These are phyloP conservation scores for Pseudogymnoascus sp. DNA, from an alignment of 2,329 filamentous ascomycete species.

Conservation along the genomic window DNA sequence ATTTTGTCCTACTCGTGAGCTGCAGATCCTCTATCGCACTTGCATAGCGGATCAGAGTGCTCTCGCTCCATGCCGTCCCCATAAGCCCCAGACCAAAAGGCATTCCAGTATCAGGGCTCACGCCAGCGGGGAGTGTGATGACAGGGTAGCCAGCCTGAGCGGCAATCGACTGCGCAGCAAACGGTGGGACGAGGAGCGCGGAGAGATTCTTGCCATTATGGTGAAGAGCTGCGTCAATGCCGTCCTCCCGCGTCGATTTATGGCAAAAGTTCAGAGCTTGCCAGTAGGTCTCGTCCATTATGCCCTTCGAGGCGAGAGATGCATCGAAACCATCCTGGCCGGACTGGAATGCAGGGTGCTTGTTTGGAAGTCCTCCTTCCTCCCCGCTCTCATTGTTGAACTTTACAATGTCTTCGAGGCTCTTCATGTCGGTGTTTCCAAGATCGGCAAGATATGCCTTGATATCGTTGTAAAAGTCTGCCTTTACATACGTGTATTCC, in stretches of 20 bases:
- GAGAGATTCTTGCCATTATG: constrained; percentile 40
- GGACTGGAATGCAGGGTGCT: constrained; percentile 33
- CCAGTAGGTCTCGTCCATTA: constrained; percentile 57
- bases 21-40: constrained; percentile 57
- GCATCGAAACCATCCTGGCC: constrained; percentile 67
- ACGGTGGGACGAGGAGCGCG: constrained; percentile 60
- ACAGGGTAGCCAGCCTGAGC: constrained; percentile 71
- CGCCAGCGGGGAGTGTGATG: constrained; percentile 59
- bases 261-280: constrained; percentile 57
- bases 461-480: constrained; percentile 6
- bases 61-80: constrained; percentile 55
- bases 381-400: constrained; percentile 1
- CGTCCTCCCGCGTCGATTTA: constrained; percentile 50
- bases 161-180: constrained; percentile 59
- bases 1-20: constrained; percentile 33
- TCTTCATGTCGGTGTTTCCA: background rate
- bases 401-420: constrained; percentile 4
- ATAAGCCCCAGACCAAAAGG: constrained; percentile 54
- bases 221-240: constrained; percentile 60
- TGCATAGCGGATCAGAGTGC: constrained; percentile 49
- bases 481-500: background rate
- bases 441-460: background rate
- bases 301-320: constrained; percentile 51
- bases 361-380: constrained; percentile 10
- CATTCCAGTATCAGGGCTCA: constrained; percentile 47